Base-by-base conservation (phyloP, 108 stramenopile species). In the Thalassiosira profunda region DNA sequence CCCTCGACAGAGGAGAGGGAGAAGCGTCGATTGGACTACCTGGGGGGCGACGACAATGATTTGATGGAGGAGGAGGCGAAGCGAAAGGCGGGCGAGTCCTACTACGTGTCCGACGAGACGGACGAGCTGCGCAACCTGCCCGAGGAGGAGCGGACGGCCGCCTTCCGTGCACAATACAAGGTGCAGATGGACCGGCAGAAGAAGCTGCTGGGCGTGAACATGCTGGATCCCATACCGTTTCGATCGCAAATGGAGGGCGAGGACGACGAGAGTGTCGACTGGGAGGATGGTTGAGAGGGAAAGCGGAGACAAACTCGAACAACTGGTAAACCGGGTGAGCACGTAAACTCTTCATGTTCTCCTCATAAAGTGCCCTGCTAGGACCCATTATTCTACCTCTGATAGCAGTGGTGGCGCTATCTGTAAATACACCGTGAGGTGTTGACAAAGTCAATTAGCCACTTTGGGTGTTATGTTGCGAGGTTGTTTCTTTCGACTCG, bases 161-260 rank as follows among this genome's bases (percentile, higher is more conserved):
- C 85, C 2, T 95, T 95, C 64, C 87, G 87, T 67, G 72, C 88
- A 12, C 82, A 84, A 9, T 95, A 95, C 67, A 87, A 87, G 58
- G 68, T 79, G 30, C 88, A 92, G 72, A 76, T 92, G 29, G 75
- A 66, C 26, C 75, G 90, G 29, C 91, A 74, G 60, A 82, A 77
- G 36, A 69, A 71, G 10, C 66, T 76, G 11, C 46, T 77, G 62
- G 76, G 76, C 0, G 38, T 77, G 23, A 25, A 33, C 26, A 69
- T 58, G 4, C 35, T 61, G 44, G 56, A 73, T 38, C 10, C 64
- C 17, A n/a, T n/a, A 30, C 29, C 61, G 46, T 68, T 28, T 37
- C 37, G 25, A 20, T 44, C 48, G 18, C 10, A 41, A 57, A 25
- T 47, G 12, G 68, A 58, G 20, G 67, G 30, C 21, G 61, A 56